phyloP scores from a whole-genome alignment of 306 rosid species.

The Lathyrus tuberosus region DNA sequence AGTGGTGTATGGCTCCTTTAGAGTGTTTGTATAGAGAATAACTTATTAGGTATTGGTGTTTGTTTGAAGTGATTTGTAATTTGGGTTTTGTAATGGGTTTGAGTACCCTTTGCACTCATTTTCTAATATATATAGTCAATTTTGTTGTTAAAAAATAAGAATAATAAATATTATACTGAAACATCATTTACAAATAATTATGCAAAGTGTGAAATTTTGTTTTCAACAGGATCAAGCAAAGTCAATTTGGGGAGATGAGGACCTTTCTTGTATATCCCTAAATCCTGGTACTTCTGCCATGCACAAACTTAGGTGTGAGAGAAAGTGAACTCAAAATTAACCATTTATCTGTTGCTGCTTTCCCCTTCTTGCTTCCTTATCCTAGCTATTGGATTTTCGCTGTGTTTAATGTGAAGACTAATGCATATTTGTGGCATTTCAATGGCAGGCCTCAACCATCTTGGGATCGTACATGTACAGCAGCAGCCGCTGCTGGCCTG shows the following conservation, averaged over 20 bases:
- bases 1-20: too few species aligned
- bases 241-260: slow-evolving; percentile 76
- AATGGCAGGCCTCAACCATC: slow-evolving; percentile 88
- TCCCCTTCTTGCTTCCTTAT: background rate
- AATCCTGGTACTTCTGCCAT: slow-evolving; percentile 80
- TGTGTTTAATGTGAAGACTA: slow-evolving; percentile 22
- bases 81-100: too few species aligned
- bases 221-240: slow-evolving; percentile 69
- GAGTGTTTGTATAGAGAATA: too few species aligned
- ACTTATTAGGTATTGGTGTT: too few species aligned
- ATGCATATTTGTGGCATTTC: slow-evolving; percentile 32
- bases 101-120: too few species aligned
- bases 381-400: background rate
- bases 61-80: too few species aligned
- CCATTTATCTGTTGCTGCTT: background rate
- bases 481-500: slow-evolving; percentile 79
- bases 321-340: slow-evolving; percentile 38
- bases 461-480: slow-evolving; percentile 97
- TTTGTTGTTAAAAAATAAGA: too few species aligned
- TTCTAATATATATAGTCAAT: too few species aligned
- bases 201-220: slow-evolving; percentile 10
- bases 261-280: slow-evolving; percentile 76
- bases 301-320: slow-evolving; percentile 86
- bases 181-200: background rate
- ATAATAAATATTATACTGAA: slow-evolving; percentile 6